Conservation (phyloP, 1,284 basidiomycete genomes). For the Puccinia polysora region DNA sequence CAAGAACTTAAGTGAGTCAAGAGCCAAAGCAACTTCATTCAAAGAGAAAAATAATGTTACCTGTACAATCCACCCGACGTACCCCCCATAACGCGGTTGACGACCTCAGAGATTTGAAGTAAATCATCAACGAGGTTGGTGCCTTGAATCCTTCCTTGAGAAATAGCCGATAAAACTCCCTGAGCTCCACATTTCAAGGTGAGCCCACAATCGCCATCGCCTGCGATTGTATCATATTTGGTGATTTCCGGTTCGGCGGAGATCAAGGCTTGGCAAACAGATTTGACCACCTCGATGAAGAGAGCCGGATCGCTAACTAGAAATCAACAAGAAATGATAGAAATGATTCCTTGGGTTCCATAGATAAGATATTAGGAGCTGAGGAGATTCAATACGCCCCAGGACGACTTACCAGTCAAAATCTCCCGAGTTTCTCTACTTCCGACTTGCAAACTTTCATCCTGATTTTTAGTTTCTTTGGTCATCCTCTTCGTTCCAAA, state of each 20-base stretch:
- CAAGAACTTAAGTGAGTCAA: no score
- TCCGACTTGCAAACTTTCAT: not conserved
- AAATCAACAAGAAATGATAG: not conserved
- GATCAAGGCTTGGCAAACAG: conserved; percentile 68
- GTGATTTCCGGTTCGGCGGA: conserved; percentile 81
- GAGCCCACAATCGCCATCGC: conserved; percentile 68
- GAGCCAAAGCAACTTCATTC: not conserved
- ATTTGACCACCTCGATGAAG: conserved; percentile 62
- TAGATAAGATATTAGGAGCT: not conserved
- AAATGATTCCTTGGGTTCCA: not conserved
- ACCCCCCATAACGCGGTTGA: conserved; percentile 75
- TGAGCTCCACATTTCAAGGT: conserved; percentile 71
- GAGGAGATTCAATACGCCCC: no score
- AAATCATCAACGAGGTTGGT: conserved; percentile 64
- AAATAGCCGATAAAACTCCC: conserved; percentile 53
- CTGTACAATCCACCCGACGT: conserved; percentile 87
- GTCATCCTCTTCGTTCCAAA: conserved; percentile 46
- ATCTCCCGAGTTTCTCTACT: conserved; percentile 19
- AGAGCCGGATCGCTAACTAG: conserved; percentile 49
- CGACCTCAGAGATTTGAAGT: conserved; percentile 67
- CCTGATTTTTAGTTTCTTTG: conserved; percentile 44
- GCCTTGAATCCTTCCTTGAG: conserved; percentile 58
- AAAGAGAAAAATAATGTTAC: conserved; percentile 56
- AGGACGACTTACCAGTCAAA: conserved; percentile 45
- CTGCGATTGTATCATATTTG: conserved; percentile 73